Conservation (phyloP, 257 asterid species). For the Perilla frutescens region DNA sequence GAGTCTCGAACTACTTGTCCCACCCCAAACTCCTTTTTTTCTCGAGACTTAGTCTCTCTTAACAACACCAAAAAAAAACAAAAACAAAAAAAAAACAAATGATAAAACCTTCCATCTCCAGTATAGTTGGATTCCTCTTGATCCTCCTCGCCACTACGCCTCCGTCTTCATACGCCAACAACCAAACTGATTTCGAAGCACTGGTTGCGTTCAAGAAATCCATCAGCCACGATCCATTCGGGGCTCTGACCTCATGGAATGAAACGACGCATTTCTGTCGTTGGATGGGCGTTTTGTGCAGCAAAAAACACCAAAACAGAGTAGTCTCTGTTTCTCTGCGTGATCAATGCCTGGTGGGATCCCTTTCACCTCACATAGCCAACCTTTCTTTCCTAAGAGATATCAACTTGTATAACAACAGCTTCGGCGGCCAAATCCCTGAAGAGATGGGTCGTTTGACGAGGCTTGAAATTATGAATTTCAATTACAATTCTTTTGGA, state of each 20-base stretch:
- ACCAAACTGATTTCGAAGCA: background rate
- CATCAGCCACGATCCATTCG: background rate
- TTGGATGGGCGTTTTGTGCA: background rate
- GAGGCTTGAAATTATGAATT: background rate
- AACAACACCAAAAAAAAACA: too few relatives aligned
- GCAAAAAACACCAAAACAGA: background rate
- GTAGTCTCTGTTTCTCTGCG: background rate
- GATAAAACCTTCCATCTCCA: background rate
- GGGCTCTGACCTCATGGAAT: conserved; percentile 10
- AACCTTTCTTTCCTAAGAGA: conserved; percentile 14
- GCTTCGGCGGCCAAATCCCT: too few relatives aligned
- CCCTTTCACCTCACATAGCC: conserved; percentile 2
- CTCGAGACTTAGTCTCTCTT: too few relatives aligned
- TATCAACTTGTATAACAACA: background rate
- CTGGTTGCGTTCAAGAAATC: background rate
- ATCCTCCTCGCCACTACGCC: background rate
- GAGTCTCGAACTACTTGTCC: too few relatives aligned
- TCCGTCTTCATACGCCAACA: background rate
- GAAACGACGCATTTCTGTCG: background rate
- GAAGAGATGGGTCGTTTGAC: background rate
- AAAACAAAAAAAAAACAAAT: too few relatives aligned
- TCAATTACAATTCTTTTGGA: background rate
- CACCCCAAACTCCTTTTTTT: too few relatives aligned
- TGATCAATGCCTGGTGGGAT: background rate
- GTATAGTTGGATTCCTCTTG: background rate